A percentile compares a stretch with the other conserved stretches of the same genome.
These are phyloP conservation scores for Aquanectria penicillioides DNA, from an alignment of 2,329 filamentous ascomycete species.

Conservation along the genomic window DNA sequence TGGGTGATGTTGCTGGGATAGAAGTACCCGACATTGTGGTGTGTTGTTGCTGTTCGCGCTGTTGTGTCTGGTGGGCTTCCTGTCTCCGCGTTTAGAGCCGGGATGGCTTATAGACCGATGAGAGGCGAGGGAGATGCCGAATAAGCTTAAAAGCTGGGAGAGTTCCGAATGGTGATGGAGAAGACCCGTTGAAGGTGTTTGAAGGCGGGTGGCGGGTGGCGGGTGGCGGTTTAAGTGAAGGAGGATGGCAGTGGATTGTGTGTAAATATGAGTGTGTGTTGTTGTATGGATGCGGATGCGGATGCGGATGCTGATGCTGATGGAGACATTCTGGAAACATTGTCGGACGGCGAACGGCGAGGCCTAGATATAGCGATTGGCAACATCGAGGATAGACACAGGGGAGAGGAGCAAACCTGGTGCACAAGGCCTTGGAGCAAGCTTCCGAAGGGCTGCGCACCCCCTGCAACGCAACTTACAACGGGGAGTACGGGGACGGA, in stretches of 20 bases:
- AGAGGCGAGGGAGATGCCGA: background rate
- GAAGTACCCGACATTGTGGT: constrained; percentile 34
- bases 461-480: background rate
- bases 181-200: background rate
- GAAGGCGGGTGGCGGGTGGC: background rate
- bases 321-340: too few relatives aligned
- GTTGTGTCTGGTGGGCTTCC: too few relatives aligned
- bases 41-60: background rate
- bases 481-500: too few relatives aligned
- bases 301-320: too few relatives aligned
- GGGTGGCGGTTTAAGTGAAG: background rate
- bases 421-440: too few relatives aligned
- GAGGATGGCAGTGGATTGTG: background rate
- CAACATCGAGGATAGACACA: too few relatives aligned
- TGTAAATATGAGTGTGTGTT: background rate
- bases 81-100: too few relatives aligned
- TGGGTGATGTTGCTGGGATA: constrained; percentile 33
- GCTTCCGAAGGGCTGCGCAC: background rate
- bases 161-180: background rate
- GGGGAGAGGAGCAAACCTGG: too few relatives aligned
- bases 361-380: too few relatives aligned
- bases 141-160: constrained; percentile 13
- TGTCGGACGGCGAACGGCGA: too few relatives aligned
- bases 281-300: too few relatives aligned
- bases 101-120: background rate